Conservation (phyloP, 2,329 filamentous ascomycete genomes). For the Alternaria sp. region DNA sequence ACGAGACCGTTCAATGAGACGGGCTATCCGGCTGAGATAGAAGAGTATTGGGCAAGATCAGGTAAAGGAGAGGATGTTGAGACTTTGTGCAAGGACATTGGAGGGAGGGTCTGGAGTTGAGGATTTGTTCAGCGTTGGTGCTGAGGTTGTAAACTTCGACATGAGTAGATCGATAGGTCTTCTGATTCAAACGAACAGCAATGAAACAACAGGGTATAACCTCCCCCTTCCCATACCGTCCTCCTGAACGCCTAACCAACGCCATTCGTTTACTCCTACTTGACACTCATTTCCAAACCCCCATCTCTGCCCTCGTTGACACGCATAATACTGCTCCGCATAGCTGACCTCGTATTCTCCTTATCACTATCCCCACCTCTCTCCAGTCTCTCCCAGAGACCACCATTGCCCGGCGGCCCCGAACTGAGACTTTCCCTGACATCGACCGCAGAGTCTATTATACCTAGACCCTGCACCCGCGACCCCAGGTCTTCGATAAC, state of each 20-base stretch:
- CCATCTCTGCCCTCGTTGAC: slow-evolving; percentile 24
- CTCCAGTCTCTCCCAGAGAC: neutral
- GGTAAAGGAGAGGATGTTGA: neutral
- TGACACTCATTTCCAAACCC: slow-evolving; percentile 15
- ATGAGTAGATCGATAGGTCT: neutral
- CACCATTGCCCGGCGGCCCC: neutral
- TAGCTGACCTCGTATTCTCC: neutral
- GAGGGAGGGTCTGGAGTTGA: neutral
- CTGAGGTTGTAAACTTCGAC: neutral
- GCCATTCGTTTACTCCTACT: neutral
- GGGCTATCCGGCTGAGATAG: neutral
- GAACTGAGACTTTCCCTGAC: slow-evolving; percentile 7
- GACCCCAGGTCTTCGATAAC: slow-evolving; percentile 31
- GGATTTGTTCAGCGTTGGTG: neutral
- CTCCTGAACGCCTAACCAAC: neutral
- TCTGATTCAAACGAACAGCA: neutral
- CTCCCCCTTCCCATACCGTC: neutral
- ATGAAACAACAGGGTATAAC: neutral
- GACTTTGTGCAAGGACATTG: neutral
- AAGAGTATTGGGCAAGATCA: neutral
- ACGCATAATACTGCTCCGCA: neutral
- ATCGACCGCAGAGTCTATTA: slow-evolving; percentile 36
- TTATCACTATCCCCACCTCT: neutral
- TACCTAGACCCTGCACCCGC: slow-evolving; percentile 39
- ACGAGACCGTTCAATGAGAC: neutral